Evolutionary conservation across 208 protist genomes (phyloP).

Genomic region (Leishmania guyanensis): DNA sequence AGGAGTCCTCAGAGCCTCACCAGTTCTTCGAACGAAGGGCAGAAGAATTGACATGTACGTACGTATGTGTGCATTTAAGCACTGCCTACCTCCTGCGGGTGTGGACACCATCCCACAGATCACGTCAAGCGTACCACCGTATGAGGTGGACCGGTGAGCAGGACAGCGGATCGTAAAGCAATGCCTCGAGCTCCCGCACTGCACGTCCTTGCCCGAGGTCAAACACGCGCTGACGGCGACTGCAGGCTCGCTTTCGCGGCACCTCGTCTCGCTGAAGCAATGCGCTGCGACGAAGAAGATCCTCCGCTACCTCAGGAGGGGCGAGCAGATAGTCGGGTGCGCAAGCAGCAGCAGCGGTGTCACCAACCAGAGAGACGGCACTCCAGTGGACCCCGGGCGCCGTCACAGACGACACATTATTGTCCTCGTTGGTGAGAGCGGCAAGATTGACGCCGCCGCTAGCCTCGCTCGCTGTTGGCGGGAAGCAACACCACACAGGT

Average conservation of each 20-base stretch:
- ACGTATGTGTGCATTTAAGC: background rate
- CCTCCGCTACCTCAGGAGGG: slow-evolving; percentile 14
- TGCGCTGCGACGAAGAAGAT: slow-evolving; percentile 21
- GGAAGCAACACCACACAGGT: slow-evolving; percentile 57
- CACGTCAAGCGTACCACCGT: slow-evolving; percentile 18
- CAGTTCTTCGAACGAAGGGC: background rate
- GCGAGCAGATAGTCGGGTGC: slow-evolving; percentile 17
- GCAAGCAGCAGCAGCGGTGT: background rate
- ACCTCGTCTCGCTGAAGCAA: slow-evolving; percentile 6
- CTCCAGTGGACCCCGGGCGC: background rate
- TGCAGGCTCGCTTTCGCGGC: slow-evolving; percentile 12
- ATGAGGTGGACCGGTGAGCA: slow-evolving; percentile 30
- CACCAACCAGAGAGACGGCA: background rate
- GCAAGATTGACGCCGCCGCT: background rate
- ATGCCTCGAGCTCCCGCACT: slow-evolving; percentile 13
- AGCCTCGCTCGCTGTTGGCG: background rate
- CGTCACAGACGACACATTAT: background rate
- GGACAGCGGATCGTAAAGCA: slow-evolving; percentile 19
- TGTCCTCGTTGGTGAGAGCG: background rate
- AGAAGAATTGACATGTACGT: background rate
- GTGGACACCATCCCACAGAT: background rate
- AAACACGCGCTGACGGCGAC: slow-evolving; percentile 31
- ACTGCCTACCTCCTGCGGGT: background rate
- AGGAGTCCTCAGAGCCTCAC: background rate
- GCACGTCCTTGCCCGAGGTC: slow-evolving; percentile 19